Percentiles rank a stretch among this genome's conserved stretches.
Conservation (phyloP, 768 basidiomycete species). For the Boletus subparvulus region DNA sequence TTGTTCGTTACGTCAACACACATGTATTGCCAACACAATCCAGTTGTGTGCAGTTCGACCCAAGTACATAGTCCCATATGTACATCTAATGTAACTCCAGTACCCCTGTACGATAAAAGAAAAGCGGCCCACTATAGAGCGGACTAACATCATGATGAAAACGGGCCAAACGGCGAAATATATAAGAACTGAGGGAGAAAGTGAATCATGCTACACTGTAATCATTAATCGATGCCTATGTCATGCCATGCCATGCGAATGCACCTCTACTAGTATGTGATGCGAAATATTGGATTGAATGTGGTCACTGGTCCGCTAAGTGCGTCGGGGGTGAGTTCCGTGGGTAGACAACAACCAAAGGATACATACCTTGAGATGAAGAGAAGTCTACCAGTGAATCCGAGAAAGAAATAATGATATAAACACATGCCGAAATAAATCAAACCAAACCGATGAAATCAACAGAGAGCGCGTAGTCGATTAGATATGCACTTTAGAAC, state of each 20-base stretch:
- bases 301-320: background rate
- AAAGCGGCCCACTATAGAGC: background rate
- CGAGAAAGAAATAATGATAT: background rate
- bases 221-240: conserved; percentile 3
- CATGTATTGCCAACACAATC: background rate
- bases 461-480: background rate
- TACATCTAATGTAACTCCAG: background rate
- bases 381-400: background rate
- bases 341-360: background rate
- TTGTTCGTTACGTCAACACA: background rate
- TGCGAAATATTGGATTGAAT: conserved; percentile 4
- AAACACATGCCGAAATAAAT: background rate
- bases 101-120: background rate
- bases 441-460: background rate
- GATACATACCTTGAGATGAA: conserved; percentile 2
- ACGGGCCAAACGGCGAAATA: background rate
- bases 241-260: conserved; percentile 16
- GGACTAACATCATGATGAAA: background rate
- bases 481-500: background rate
- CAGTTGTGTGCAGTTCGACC: background rate
- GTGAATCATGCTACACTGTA: conserved; percentile 4
- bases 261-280: conserved; percentile 13
- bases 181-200: background rate
- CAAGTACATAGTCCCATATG: background rate
- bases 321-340: background rate